Evolutionary conservation across 352 stramenopile species (phyloP), one percentile per base, ranked within the genome.

Genomic region (Bremia lactucae): DNA sequence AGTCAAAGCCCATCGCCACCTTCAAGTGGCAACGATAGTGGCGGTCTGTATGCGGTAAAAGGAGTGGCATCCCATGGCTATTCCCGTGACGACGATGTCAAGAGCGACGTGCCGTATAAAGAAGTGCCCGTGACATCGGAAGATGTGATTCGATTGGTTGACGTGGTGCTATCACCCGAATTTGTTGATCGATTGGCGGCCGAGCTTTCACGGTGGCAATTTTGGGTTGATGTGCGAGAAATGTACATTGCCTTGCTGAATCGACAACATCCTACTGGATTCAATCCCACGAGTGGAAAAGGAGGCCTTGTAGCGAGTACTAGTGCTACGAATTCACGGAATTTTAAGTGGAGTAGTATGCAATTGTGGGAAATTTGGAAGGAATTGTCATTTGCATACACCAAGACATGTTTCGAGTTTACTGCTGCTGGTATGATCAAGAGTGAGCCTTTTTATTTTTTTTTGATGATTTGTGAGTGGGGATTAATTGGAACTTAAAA

Each of bases 301-400:
- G 48, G 55, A 22, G 51, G 46, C 7, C 51, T 47, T 3, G 38
- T 52, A 16, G 48, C 44, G 1, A 54, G 56, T 24, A 46, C 57
- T 11, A 71, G 53, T 42, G 57, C 48, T 14, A 70, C 55, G 5
- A 69, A 66, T 23, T 67, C 68, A 37, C 68, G 65, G 16, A 81
- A 73, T 49, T 76, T 74, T 43, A 77, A 87, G 58, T 87, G 75
- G 75, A 85, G 70, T 47, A 81, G 62, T 35, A 83, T 85, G 72
- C 75, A 87, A 46, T 59, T 87, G 1, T 87, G 75, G 75, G 75
- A 84, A 44, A 85, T 87, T 33, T 87, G 75, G 72, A 87, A 87
- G 40, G 75, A 87, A 40, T 53, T 85, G 14, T 81, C 72, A 31
- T 85, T 85, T 46, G 75, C 72, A 21, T 85, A 87, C 52, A 85